Base-by-base conservation (phyloP, 2,329 filamentous ascomycete species). In the Exophiala dermatitidis region DNA sequence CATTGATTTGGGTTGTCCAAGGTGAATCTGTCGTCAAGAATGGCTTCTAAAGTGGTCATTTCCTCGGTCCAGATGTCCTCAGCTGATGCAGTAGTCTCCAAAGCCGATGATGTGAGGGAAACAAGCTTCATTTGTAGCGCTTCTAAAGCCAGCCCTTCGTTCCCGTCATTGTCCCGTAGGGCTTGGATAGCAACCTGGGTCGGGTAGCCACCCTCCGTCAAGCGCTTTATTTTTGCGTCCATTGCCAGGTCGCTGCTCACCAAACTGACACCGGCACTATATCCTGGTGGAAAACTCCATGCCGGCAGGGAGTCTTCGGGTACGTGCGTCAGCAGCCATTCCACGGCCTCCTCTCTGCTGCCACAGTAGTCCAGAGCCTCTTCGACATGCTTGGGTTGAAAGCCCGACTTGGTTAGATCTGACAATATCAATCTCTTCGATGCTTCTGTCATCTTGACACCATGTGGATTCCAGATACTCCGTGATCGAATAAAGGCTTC, bases 251-350 rank as follows among this genome's bases (percentile, higher is more conserved):
- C 86, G 4, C 84, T 86, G 47, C 86, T 86, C 1, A 84, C 91
- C 59, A 98, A 84, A 42, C 85, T 89, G 29, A 97, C 84, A 26
- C 93, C 93, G 30, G 90, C 91, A 7, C 87, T 84, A 68, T 98
- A 98, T 57, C 84, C 87, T 70, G 94, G 90, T 0, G 93, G 93
- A 40, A 98, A 74, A 62, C 88, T 88, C 90, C 91, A 97, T 4
- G 80, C 76, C 1, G 93, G 93, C n/a, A 97, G 74, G 64, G 97
- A 93, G 66, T 98, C 93, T 67, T 98, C 93, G 1, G 93, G 93
- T 2, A 98, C 90, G 69, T 98, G 91, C 48, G 97, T 90, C 46
- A 98, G 78, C 10, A 98, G 78, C 93, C 93, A 98, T 68, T 97
- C 91, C 2, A 98, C 77, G 10, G 89, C 85, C 71, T 98, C 93